Base-by-base conservation (phyloP, 1,139 yeast genomes). In the Blastobotrys capitulatus region DNA sequence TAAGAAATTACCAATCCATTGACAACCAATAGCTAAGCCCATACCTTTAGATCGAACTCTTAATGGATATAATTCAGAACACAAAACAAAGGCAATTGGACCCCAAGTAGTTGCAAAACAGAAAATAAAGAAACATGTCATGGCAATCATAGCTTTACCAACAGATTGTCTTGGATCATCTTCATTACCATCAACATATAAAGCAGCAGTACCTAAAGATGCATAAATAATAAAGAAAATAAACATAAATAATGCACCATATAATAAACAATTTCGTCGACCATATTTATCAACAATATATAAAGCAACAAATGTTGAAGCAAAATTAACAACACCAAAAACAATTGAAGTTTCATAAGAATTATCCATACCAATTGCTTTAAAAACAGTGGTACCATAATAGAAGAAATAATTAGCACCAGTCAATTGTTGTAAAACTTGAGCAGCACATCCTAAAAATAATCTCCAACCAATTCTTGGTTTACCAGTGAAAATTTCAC, bases 51-150 rank as follows among this genome's bases (percentile, higher is more conserved):
- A 79, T 70, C 92, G 78, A 56, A 86, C 81, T 60, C 90, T 80
- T 56, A 85, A 73, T 47, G 95, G 89, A 68, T 79, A 86, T 39
- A 85, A 73, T 69, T 87, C 96, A 37, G 92, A 83, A 48, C 82
- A 78, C 58, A 86, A 80, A 50, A 84, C 84, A 78, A 81, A 87
- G 40, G 83, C 83, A 62, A 83, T 79, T 60, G 95, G 92, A 54
- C 90, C 95, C 95, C 95, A 86, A 7, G 95, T 82, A 35, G 84
- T 77, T 34, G 95, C 92, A 65, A 86, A 87, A 74, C 79, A 82
- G 77, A 84, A 83, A 55, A 88, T 85, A 72, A 80, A 88, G 53
- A 85, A 65, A 67, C 92, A 84, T 31, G 90, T 80, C 59, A 87
- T 77, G 60, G 84, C 82, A 65, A 87, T 83, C 87, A 80, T 77